These are phyloP conservation scores for Blastobotrys raffinosifermentans DNA, from an alignment of 1,139 yeast species.

Conservation along the genomic window DNA sequence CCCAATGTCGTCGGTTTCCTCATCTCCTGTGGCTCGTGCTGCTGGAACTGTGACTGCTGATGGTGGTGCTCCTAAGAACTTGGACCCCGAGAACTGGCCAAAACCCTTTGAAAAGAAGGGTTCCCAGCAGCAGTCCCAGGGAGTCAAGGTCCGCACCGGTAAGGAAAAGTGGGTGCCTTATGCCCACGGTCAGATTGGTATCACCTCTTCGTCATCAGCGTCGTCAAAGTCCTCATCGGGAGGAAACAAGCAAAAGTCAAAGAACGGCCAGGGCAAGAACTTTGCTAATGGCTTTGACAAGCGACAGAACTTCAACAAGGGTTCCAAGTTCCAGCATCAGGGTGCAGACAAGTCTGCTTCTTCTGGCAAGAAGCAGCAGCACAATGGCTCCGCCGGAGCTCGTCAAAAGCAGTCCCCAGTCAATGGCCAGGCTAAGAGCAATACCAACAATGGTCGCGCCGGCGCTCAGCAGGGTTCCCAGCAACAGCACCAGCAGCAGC, in stretches of 20 bases:
- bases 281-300: conserved; percentile 4
- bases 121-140: conserved; percentile 25
- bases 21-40: conserved; percentile 16
- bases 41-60: conserved; percentile 15
- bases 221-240: conserved; percentile 1
- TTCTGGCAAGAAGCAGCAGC: conserved; percentile 5
- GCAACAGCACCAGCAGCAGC: conserved; percentile 6
- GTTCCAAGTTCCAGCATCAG: conserved; percentile 6
- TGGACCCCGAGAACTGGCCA: conserved; percentile 54
- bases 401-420: conserved; percentile 2
- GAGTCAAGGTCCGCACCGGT: conserved; percentile 37
- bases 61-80: conserved; percentile 13
- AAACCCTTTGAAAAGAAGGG: conserved; percentile 40
- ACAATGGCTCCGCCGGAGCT: conserved; percentile 5
- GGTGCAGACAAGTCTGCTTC: conserved; percentile 4
- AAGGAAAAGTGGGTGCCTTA: conserved; percentile 90
- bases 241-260: conserved; percentile 8
- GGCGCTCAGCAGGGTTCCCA: conserved; percentile 4
- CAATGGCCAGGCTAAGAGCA: conserved; percentile 4
- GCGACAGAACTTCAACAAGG: conserved; percentile 1
- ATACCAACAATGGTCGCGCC: conserved; percentile 2
- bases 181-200: conserved; percentile 27
- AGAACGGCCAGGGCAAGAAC: conserved; percentile 2
- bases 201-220: conserved; percentile 1
- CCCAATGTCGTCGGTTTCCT: conserved; percentile 8